phyloP scores from a whole-genome alignment of 2,329 filamentous ascomycete genomes.

The Phialophora chinensis region DNA sequence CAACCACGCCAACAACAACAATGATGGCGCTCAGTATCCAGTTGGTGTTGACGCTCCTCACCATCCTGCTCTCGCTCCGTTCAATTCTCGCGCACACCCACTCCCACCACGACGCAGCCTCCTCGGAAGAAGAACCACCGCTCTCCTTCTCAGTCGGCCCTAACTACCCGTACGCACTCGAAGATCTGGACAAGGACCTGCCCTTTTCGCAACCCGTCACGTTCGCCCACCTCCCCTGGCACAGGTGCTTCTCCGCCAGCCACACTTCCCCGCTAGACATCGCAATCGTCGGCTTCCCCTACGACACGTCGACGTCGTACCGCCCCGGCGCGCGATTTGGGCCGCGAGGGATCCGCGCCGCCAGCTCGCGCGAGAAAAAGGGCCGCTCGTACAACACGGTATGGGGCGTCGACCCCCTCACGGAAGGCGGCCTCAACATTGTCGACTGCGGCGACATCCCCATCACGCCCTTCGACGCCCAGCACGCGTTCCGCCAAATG shows the following conservation, averaged over 20 bases:
- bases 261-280: slow-evolving; percentile 42
- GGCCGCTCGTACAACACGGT: slow-evolving; percentile 42
- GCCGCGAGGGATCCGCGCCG: slow-evolving; percentile 44
- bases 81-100: not conserved
- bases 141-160: slow-evolving; percentile 34
- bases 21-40: not conserved
- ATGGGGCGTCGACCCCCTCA: slow-evolving; percentile 42
- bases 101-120: not conserved
- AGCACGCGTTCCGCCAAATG: slow-evolving; percentile 80
- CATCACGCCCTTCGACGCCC: slow-evolving; percentile 85
- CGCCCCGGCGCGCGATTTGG: slow-evolving; percentile 45
- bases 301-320: slow-evolving; percentile 45
- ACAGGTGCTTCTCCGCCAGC: slow-evolving; percentile 40
- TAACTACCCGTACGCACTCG: slow-evolving; percentile 39
- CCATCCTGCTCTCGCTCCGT: slow-evolving; percentile 1
- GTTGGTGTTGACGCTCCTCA: not conserved
- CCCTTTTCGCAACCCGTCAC: slow-evolving; percentile 44
- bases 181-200: slow-evolving; percentile 43
- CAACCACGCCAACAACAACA: not conserved
- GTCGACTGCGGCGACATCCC: slow-evolving; percentile 85
- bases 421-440: slow-evolving; percentile 56
- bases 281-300: slow-evolving; percentile 45
- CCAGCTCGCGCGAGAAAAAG: slow-evolving; percentile 42
- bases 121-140: slow-evolving; percentile 5
- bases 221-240: slow-evolving; percentile 42